Percentiles rank a stretch among this genome's conserved stretches.
Conservation (phyloP, 495 filamentous ascomycete genomes). For the Neurospora cerealis region DNA sequence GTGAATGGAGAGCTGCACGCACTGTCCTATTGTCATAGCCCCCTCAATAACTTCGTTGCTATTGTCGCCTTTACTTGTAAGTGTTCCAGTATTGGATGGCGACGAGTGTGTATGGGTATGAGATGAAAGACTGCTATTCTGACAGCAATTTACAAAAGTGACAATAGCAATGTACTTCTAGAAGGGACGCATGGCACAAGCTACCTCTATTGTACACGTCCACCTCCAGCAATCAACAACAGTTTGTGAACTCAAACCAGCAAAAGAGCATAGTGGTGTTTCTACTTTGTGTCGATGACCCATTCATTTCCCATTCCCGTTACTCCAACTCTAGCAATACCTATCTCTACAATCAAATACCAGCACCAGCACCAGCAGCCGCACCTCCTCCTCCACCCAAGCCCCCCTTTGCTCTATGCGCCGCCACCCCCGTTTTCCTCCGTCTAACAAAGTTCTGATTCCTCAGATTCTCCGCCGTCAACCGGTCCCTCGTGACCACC, state of each 20-base stretch:
- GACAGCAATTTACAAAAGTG: neutral
- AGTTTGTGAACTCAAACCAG: neutral
- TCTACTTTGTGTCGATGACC: neutral
- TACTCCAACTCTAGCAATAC: neutral
- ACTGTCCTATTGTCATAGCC: neutral
- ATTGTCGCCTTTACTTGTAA: neutral
- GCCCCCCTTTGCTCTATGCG: neutral
- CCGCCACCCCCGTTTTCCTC: constrained; percentile 12
- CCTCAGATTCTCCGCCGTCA: constrained; percentile 19
- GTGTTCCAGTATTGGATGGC: neutral
- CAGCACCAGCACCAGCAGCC: neutral
- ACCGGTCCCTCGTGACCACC: constrained; percentile 7
- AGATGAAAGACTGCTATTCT: neutral
- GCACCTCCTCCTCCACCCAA: constrained; percentile 5
- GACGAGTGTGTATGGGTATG: neutral
- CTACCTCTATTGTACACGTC: neutral
- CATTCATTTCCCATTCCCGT: neutral
- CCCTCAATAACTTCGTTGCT: neutral
- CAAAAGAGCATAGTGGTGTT: neutral
- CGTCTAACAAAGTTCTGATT: constrained; percentile 21
- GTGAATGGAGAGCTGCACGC: neutral
- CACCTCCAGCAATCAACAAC: neutral
- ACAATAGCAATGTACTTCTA: neutral
- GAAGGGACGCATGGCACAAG: too few relatives aligned
- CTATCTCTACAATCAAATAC: neutral